phyloP scores from a whole-genome alignment of 371 early-diverging fungal genomes.

The Rhizomucor pusillus region DNA sequence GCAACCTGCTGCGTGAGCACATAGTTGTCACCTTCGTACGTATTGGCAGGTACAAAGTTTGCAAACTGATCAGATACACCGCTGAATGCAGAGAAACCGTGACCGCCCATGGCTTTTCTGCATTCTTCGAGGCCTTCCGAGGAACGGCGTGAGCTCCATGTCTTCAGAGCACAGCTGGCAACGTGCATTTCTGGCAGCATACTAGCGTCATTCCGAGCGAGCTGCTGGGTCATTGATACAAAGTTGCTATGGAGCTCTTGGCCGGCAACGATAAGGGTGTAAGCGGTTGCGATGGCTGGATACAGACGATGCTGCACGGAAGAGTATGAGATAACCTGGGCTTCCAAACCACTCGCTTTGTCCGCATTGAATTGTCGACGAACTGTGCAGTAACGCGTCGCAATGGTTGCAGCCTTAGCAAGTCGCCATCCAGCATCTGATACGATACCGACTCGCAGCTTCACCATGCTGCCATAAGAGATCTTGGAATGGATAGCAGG shows the following conservation, averaged over 20 bases:
- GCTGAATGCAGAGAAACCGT: constrained; percentile 74
- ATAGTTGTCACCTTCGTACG: constrained; percentile 69
- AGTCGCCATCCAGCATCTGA: constrained; percentile 48
- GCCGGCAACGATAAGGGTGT: constrained; percentile 64
- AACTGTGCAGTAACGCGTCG: constrained; percentile 68
- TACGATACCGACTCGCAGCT: constrained; percentile 68
- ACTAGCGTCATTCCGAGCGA: constrained; percentile 41
- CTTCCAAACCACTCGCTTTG: constrained; percentile 38
- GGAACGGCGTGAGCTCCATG: constrained; percentile 65
- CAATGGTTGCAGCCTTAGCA: constrained; percentile 66
- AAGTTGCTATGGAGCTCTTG: constrained; percentile 51
- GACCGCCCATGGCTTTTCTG: constrained; percentile 82
- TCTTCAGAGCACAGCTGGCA: constrained; percentile 77
- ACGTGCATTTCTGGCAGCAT: constrained; percentile 78
- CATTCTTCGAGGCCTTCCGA: constrained; percentile 75
- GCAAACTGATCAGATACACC: constrained; percentile 71
- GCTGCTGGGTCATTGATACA: constrained; percentile 47
- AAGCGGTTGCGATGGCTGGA: constrained; percentile 68
- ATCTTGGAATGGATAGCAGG: constrained; percentile 56
- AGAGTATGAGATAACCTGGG: constrained; percentile 73
- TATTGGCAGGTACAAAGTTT: constrained; percentile 61
- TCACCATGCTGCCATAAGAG: constrained; percentile 78
- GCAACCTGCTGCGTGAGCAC: constrained; percentile 69
- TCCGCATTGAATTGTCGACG: constrained; percentile 65
- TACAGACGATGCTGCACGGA: constrained; percentile 73